phyloP scores from a whole-genome alignment of 768 basidiomycete genomes.

The Lactarius hengduanensis region DNA sequence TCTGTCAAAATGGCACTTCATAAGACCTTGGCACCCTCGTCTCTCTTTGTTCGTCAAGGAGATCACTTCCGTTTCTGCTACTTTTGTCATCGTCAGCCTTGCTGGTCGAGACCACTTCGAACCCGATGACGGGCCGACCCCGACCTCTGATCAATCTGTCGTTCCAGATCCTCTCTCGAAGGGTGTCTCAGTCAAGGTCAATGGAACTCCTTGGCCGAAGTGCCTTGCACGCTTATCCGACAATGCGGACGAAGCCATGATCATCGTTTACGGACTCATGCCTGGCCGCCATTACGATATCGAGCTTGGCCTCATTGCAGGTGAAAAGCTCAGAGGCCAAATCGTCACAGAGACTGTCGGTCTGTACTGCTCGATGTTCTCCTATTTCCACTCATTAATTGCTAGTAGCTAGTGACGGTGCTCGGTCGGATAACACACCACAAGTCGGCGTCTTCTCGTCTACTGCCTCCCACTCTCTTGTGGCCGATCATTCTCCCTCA shows the following conservation, averaged over 20 bases:
- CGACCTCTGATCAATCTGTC: conserved; percentile 35
- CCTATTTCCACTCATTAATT: not conserved
- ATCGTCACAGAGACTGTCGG: conserved; percentile 62
- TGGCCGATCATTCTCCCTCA: conserved; percentile 25
- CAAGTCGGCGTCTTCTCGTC: conserved; percentile 18
- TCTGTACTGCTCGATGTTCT: conserved; percentile 26
- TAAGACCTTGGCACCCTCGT: conserved; percentile 74
- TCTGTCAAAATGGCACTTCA: conserved; percentile 56
- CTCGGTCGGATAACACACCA: conserved; percentile 10
- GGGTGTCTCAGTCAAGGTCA: conserved; percentile 78
- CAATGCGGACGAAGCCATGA: conserved; percentile 80
- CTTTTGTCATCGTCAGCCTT: conserved; percentile 55
- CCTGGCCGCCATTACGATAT: conserved; percentile 91
- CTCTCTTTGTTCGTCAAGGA: conserved; percentile 72
- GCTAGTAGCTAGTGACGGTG: conserved; percentile 7
- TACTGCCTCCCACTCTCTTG: not conserved
- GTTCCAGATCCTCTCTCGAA: conserved; percentile 68
- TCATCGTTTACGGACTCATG: conserved; percentile 86
- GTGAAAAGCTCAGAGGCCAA: conserved; percentile 54
- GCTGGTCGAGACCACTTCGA: conserved; percentile 36
- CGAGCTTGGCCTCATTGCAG: conserved; percentile 71
- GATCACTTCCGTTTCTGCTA: conserved; percentile 83
- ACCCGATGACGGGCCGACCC: conserved; percentile 35
- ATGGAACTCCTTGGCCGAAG: conserved; percentile 73
- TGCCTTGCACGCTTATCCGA: conserved; percentile 81